These are phyloP conservation scores for Elaeis guineensis DNA, from an alignment of 176 grass and related monocot genomes.

Conservation along the genomic window DNA sequence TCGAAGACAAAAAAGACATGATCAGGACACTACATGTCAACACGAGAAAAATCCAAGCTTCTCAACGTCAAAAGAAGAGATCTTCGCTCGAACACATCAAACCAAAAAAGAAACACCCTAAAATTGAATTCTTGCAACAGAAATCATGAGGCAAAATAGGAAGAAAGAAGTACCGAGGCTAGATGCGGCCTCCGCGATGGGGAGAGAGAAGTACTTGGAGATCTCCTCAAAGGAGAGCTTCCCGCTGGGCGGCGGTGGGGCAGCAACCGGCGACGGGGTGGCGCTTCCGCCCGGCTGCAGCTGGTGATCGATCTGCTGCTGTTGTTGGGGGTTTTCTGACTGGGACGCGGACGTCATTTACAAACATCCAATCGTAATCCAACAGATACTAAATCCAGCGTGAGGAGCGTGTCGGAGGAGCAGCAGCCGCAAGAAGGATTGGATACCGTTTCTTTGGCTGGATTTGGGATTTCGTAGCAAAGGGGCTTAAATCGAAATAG, in stretches of 20 bases:
- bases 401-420: neutral
- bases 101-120: neutral
- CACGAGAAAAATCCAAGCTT: too few relatives aligned
- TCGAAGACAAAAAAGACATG: too few relatives aligned
- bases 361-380: neutral
- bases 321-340: too few relatives aligned
- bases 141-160: neutral
- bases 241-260: constrained; percentile 25
- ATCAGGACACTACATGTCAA: too few relatives aligned
- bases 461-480: too few relatives aligned
- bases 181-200: constrained; percentile 82
- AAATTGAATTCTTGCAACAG: neutral
- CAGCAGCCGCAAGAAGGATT: too few relatives aligned
- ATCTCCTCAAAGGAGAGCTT: constrained; percentile 83
- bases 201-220: constrained; percentile 82
- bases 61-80: too few relatives aligned
- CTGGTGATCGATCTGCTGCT: constrained; percentile 1
- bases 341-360: constrained; percentile 1
- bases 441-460: too few relatives aligned
- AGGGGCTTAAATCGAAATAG: too few relatives aligned
- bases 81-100: neutral
- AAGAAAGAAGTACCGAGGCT: constrained; percentile 38
- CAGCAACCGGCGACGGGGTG: neutral
- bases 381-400: neutral
- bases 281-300: constrained; percentile 9